A percentile compares a stretch with the other conserved stretches of the same genome.
Conservation (phyloP, 345 rosid species). For the Hibiscus mutabilis region DNA sequence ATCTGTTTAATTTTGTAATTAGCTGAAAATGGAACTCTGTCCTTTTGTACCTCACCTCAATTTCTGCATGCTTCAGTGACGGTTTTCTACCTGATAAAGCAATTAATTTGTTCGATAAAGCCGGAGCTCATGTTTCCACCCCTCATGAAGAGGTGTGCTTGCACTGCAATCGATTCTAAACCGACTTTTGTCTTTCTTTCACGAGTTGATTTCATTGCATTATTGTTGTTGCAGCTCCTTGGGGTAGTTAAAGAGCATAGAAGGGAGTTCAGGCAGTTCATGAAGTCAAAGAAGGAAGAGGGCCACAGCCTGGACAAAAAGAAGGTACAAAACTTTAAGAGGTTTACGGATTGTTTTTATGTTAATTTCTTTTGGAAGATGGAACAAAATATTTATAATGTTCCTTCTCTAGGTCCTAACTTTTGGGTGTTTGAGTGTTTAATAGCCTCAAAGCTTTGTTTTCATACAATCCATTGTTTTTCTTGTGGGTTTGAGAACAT, state of each 20-base stretch:
- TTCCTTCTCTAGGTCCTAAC: too few species aligned
- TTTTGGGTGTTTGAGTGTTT: too few species aligned
- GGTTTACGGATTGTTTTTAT: too few species aligned
- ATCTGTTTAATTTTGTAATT: background rate
- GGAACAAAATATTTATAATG: too few species aligned
- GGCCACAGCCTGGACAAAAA: too few species aligned
- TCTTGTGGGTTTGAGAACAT: background rate
- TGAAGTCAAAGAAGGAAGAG: too few species aligned
- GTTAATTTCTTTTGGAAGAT: too few species aligned
- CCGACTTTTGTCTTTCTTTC: background rate
- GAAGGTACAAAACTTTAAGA: too few species aligned
- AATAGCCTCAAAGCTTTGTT: too few species aligned
- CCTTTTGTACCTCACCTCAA: background rate
- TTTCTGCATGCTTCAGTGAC: background rate
- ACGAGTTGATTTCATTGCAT: background rate
- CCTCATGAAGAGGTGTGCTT: background rate
- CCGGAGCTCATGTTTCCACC: background rate
- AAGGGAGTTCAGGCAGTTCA: background rate
- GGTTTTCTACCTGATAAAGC: background rate
- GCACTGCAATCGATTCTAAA: background rate
- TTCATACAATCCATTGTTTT: background rate
- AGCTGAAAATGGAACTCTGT: too few species aligned
- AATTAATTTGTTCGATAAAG: background rate
- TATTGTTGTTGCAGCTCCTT: background rate
- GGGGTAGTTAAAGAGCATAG: background rate